Base-by-base conservation (phyloP, 2,329 filamentous ascomycete genomes). In the Helminthosporium solani region DNA sequence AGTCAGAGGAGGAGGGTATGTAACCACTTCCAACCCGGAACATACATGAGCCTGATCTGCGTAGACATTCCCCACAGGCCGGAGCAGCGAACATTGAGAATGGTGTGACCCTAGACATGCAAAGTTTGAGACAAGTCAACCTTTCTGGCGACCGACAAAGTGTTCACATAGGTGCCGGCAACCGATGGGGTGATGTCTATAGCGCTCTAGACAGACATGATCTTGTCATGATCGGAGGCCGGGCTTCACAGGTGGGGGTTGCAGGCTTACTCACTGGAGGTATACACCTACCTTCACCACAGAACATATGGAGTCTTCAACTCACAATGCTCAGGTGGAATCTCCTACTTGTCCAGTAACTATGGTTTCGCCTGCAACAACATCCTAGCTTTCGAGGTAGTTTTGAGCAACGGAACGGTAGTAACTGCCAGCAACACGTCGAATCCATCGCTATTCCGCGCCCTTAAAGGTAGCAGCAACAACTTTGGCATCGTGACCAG, bases 401-500 rank as follows among this genome's bases (percentile, higher is more conserved):
- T 68, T 4, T 62, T 68, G 18, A 63, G 59, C 6, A 57, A 63
- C 41, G 67, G 66, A 3, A 53, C 54, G 6, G 57, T 67, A 25
- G 52, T 63, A 18, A 61, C 65, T 16, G 68, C 65, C 27, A 58
- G 56, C 37, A 38, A 40, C 8, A 47, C 44, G 2, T 39, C 35
- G 18, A 63, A 68, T 35, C 46, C 58, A 1, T 49, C 56, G 15
- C 58, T 68, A 23, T 61, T 55, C 42, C 45, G 49, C 8, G 63
- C 64, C 2, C 48, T 68, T 2, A 65, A 61, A 47, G 63, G 66
- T 18, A 65, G 66, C 12, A 49, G 40, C 31, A 66, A 61, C 50
- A 66, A 68, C 33, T 64, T 68, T 47, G 66, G 58, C 9, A 52
- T 68, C 21, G 59, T 70, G 2, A 70, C 67, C 9, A 31, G 46